phyloP scores from a whole-genome alignment of 2,329 filamentous ascomycete genomes.

The Fusarium beomiforme region DNA sequence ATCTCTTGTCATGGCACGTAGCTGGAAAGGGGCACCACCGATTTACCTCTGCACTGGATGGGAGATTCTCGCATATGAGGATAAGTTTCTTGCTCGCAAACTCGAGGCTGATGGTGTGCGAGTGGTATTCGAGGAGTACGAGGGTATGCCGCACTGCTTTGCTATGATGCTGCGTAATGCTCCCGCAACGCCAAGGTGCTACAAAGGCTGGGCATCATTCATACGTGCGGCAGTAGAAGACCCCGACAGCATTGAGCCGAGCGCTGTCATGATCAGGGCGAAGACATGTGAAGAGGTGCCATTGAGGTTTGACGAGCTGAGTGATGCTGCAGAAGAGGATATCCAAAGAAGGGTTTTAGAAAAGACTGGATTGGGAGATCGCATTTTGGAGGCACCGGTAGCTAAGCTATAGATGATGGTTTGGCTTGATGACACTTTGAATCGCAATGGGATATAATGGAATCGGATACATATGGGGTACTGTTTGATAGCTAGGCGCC shows the following conservation, averaged over 20 bases:
- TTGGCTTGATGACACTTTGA: background rate
- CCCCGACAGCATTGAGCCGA: conserved; percentile 48
- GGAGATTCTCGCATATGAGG: conserved; percentile 77
- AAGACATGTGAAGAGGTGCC: conserved; percentile 61
- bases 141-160: conserved; percentile 85
- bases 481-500: background rate
- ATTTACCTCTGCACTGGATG: conserved; percentile 75
- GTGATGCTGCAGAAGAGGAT: conserved; percentile 55
- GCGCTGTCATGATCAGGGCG: conserved; percentile 59
- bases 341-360: conserved; percentile 52
- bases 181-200: conserved; percentile 60
- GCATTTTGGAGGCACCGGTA: background rate
- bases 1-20: conserved; percentile 65
- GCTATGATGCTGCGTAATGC: conserved; percentile 63
- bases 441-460: background rate
- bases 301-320: conserved; percentile 56
- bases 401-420: conserved; percentile 46
- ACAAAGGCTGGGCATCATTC: conserved; percentile 66
- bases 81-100: conserved; percentile 66
- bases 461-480: background rate
- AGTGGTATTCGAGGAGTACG: conserved; percentile 76
- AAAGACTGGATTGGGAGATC: conserved; percentile 34
- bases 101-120: conserved; percentile 66
- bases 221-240: conserved; percentile 55
- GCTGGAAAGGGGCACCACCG: conserved; percentile 72